These are phyloP conservation scores for Euclidium syriacum DNA, from an alignment of 345 rosid species.

Conservation along the genomic window DNA sequence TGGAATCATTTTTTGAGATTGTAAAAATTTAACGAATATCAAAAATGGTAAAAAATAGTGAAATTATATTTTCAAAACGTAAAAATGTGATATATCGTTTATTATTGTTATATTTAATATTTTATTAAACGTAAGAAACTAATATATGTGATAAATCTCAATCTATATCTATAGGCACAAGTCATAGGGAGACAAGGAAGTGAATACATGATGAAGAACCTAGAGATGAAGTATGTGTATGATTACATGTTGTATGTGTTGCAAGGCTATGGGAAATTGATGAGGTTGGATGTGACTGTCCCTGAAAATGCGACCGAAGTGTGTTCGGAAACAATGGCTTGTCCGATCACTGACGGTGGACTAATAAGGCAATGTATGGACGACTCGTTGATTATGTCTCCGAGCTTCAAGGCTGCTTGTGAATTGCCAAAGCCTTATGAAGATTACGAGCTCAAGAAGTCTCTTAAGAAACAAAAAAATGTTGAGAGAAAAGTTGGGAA, in stretches of 20 bases:
- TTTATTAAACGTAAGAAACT: too few species aligned
- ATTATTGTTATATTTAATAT: too few species aligned
- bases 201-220: conserved; percentile 34
- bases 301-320: conserved; percentile 34
- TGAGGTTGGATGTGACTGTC: conserved; percentile 44
- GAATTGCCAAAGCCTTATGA: conserved; percentile 39
- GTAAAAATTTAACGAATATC: too few species aligned
- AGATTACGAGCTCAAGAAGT: conserved; percentile 15
- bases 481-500: conserved; percentile 24
- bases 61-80: neutral
- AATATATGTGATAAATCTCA: neutral
- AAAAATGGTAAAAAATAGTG: too few species aligned
- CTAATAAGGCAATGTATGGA: conserved; percentile 34
- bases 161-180: conserved; percentile 37
- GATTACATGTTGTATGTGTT: conserved; percentile 58
- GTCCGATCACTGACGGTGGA: conserved; percentile 33
- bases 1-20: too few species aligned
- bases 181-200: conserved; percentile 47
- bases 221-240: conserved; percentile 47
- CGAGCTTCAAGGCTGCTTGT: conserved; percentile 40
- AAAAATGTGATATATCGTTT: too few species aligned
- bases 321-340: conserved; percentile 42
- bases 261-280: conserved; percentile 39
- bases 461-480: conserved; percentile 28
- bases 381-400: conserved; percentile 48